Base-by-base conservation (phyloP, 345 rosid genomes). In the Kandelia obovata region DNA sequence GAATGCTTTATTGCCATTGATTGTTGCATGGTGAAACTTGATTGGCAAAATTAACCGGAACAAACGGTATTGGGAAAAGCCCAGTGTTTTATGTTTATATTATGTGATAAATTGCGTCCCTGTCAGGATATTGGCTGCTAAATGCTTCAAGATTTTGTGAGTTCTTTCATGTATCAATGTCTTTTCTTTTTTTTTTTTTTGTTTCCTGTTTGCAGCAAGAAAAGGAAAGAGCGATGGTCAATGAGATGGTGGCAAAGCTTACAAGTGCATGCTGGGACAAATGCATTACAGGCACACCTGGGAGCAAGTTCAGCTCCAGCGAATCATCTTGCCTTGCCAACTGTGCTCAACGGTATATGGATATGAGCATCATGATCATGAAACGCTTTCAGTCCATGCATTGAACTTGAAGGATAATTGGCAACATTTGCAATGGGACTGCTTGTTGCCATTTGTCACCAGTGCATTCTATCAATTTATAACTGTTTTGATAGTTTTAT, bases 201-300 rank as follows among this genome's bases (percentile, higher is more conserved):
- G 5, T 37, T 62, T 59, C 43, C 17, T 19, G 13, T 51, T 51
- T 78, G 78, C 84, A 93, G 97, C 89, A 95, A 90, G 96, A 95
- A 67, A 82, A 88, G 78, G 91, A 95, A 57, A 90, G 79, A 52
- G 98, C 96, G 0, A 89, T 87, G 94, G 84, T 83, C 53, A 86
- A 85, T 28, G 92, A 95, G 84, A 79, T 88, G 87, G 86, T 95
- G 68, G 80, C 91, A 10, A 90, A 92, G 84, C 83, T 92, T 31
- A 90, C 98, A 2, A 87, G 85, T 57, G 80, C 70, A 16, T 95
- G 98, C 80, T 95, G 99, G 98, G 99, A 95, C 82, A 95, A 95
- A 56, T 95, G 99, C 74, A 79, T 92, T 55, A 89, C 90, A 0
- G 69, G 89, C 21, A 72, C 93, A 11, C 97, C 96, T 5, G 98